Conservation (phyloP, 1,284 basidiomycete genomes). For the Naganishia sp. region DNA sequence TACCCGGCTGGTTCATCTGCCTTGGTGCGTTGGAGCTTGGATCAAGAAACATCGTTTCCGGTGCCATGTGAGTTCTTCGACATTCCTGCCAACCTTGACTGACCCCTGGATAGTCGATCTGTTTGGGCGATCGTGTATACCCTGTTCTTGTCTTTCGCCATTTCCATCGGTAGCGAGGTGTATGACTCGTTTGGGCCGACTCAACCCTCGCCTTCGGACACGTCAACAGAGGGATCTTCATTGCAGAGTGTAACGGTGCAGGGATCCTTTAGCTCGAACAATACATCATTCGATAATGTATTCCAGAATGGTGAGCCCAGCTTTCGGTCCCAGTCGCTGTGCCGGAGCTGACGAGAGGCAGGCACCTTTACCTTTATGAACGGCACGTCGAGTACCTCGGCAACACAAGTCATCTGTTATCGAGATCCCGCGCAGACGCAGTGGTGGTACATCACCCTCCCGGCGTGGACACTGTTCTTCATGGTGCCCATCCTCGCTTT, state of each 20-base stretch:
- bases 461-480: constrained; percentile 41
- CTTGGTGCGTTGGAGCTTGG: constrained; percentile 43
- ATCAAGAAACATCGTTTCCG: constrained; percentile 41
- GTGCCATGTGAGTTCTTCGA: constrained; percentile 38
- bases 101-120: constrained; percentile 34
- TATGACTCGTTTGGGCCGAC: constrained; percentile 40
- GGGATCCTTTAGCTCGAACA: constrained; percentile 39
- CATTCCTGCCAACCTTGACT: background rate
- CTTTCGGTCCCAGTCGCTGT: background rate
- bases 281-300: constrained; percentile 38
- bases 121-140: constrained; percentile 45
- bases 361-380: constrained; percentile 43
- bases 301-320: constrained; percentile 39
- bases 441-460: constrained; percentile 41
- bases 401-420: constrained; percentile 39
- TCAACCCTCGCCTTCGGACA: constrained; percentile 33
- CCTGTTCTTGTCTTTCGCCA: constrained; percentile 41
- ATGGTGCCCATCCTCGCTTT: constrained; percentile 41
- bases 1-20: constrained; percentile 44
- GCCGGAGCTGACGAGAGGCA: background rate
- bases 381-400: constrained; percentile 33
- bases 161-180: constrained; percentile 42
- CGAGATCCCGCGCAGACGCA: constrained; percentile 32
- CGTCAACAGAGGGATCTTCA: constrained; percentile 22
- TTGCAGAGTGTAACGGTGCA: constrained; percentile 32